Evolutionary conservation across 2,329 filamentous ascomycete species (phyloP).

Genomic region (Hypoxylon sp.): DNA sequence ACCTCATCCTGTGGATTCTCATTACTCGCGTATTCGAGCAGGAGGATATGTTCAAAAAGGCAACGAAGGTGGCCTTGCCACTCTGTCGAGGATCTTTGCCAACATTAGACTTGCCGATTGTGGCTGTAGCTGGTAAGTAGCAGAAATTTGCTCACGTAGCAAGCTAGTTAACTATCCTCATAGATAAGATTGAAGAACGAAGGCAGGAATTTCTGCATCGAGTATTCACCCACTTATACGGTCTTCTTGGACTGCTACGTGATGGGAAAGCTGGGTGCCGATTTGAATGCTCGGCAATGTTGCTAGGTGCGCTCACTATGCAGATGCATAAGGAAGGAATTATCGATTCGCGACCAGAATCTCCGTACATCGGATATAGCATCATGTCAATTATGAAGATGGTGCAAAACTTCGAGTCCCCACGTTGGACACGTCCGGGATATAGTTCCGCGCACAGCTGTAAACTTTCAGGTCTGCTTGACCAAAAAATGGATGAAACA

Average conservation of each 20-base stretch:
- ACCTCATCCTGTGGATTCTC: constrained; percentile 22
- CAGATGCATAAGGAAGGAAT: constrained; percentile 2
- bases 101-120: constrained; percentile 24
- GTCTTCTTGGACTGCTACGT: background rate
- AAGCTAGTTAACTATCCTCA: constrained; percentile 4
- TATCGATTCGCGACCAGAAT: background rate
- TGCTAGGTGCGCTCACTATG: constrained; percentile 21
- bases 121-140: constrained; percentile 10
- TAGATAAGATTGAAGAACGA: constrained; percentile 9
- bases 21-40: constrained; percentile 9
- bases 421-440: background rate
- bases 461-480: background rate
- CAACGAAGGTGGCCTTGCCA: constrained; percentile 5
- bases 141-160: background rate
- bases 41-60: background rate
- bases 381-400: background rate
- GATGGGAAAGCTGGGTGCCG: constrained; percentile 13
- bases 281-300: constrained; percentile 27
- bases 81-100: background rate
- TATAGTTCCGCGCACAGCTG: background rate
- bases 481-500: background rate
- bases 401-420: constrained; percentile 5
- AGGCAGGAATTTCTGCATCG: background rate
- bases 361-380: constrained; percentile 15
- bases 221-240: constrained; percentile 3